Percentiles rank a stretch among this genome's conserved stretches.
phyloP scores from a whole-genome alignment of 495 filamentous ascomycete genomes.

The Penicillium arizonense region DNA sequence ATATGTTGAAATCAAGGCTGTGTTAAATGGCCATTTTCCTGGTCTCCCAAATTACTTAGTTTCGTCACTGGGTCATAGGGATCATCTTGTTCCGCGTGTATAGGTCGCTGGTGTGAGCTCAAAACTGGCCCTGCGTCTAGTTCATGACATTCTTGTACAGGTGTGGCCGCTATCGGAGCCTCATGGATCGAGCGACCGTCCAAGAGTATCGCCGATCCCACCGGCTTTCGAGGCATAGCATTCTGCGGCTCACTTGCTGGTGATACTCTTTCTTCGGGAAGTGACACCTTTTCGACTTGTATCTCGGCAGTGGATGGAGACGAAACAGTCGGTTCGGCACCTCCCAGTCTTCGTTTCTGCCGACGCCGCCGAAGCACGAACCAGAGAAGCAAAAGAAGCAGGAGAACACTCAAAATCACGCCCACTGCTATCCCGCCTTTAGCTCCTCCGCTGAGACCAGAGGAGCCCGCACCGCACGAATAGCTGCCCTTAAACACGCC shows the following conservation, averaged over 20 bases:
- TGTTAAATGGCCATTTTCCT: background rate
- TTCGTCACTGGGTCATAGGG: background rate
- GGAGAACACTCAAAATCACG: slow-evolving; percentile 25
- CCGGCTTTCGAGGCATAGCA: slow-evolving; percentile 12
- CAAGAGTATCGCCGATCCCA: slow-evolving; percentile 12
- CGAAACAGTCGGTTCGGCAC: background rate
- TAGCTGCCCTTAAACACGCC: slow-evolving; percentile 20
- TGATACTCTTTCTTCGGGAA: background rate
- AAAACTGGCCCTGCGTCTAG: slow-evolving; percentile 20
- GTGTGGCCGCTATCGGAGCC: slow-evolving; percentile 5
- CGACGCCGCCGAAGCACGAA: slow-evolving; percentile 17
- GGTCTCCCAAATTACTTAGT: background rate
- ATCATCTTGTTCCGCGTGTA: slow-evolving; percentile 1
- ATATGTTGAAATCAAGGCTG: background rate
- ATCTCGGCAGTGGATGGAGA: background rate
- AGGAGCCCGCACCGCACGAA: slow-evolving; percentile 14
- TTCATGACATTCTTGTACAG: slow-evolving; percentile 17
- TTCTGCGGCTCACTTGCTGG: background rate
- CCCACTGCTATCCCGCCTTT: slow-evolving; percentile 33
- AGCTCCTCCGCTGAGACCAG: slow-evolving; percentile 23
- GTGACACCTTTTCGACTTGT: background rate
- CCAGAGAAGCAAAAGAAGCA: slow-evolving; percentile 27
- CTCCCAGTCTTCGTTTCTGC: slow-evolving; percentile 6
- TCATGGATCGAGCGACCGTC: slow-evolving; percentile 23
- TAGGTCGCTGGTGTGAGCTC: slow-evolving; percentile 20